A percentile compares a stretch with the other conserved stretches of the same genome.
phyloP scores from a whole-genome alignment of 768 basidiomycete species.

The Boletus rubropictus region DNA sequence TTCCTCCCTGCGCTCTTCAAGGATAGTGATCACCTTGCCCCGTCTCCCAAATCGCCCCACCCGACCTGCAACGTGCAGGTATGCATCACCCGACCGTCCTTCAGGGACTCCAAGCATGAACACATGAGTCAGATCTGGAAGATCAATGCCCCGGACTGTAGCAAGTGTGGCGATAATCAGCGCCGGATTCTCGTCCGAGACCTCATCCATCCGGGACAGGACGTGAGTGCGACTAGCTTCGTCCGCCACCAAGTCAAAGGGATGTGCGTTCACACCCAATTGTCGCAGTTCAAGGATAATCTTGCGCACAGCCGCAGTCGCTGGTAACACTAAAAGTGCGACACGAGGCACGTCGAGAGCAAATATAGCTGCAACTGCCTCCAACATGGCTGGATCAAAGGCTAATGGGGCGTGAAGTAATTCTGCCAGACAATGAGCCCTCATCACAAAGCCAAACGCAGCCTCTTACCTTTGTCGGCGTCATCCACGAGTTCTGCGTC shows the following conservation, averaged over 20 bases:
- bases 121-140: slow-evolving; percentile 67
- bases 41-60: slow-evolving; percentile 65
- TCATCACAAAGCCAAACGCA: background rate
- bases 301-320: slow-evolving; percentile 54
- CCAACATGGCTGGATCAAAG: slow-evolving; percentile 51
- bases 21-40: slow-evolving; percentile 62
- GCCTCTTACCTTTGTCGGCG: slow-evolving; percentile 19
- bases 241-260: slow-evolving; percentile 46
- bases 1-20: slow-evolving; percentile 37
- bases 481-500: slow-evolving; percentile 15
- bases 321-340: slow-evolving; percentile 63
- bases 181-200: slow-evolving; percentile 45
- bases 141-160: slow-evolving; percentile 67
- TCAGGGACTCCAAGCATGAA: slow-evolving; percentile 64
- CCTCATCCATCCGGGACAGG: slow-evolving; percentile 29
- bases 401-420: slow-evolving; percentile 43
- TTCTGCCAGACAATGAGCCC: slow-evolving; percentile 32
- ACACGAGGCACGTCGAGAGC: slow-evolving; percentile 66
- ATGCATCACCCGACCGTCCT: slow-evolving; percentile 49
- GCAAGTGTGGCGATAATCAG: slow-evolving; percentile 66
- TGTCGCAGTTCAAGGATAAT: slow-evolving; percentile 58
- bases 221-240: slow-evolving; percentile 42
- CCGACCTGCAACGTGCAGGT: slow-evolving; percentile 67
- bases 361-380: slow-evolving; percentile 65
- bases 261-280: slow-evolving; percentile 63